Evolutionary conservation across 768 basidiomycete genomes (phyloP), one percentile per base, ranked within the genome.

Genomic region (Candolleomyces eurysporus): DNA sequence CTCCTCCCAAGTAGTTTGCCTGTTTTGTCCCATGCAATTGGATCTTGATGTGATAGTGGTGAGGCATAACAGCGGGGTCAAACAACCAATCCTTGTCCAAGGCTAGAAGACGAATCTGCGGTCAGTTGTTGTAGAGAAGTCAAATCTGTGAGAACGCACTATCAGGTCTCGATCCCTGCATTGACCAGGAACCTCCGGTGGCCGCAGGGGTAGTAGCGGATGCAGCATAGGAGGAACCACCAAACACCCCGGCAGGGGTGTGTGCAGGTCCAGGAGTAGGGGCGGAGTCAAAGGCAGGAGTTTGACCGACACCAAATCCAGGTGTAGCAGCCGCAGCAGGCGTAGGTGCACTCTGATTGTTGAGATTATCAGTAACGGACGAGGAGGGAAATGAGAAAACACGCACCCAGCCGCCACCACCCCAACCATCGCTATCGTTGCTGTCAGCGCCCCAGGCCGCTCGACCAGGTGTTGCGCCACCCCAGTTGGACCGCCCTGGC

Each of bases 311-410:
- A 26, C 67, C 68, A 53, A 71, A 69, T 26, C 72, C 76, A 53
- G 82, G 81, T 3, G 82, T 82, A 22, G 76, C 71, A 36, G 75
- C 79, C 32, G 78, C 77, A 52, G 77, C 80, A 17, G 84, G 85
- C 17, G 84, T 86, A 5, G 84, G 83, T 5, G 83, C 83, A 53
- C 80, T 76, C 78, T 81, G 56, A 45, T 21, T 50, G 55, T 50
- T 32, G 46, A 55, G 45, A 10, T 2, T 19, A 39, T 30, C 19
- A 39, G 31, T 42, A 39, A 10, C n/a, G 14, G 8, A 8, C 56
- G 48, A 61, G 16, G 62, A 30, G 53, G 53, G 54, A 48, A 40
- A 36, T 26, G 39, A 8, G 48, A 52, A 48, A 40, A 57, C 61
- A 42, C 65, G 69, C 62, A 67, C 75, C 64, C 64, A 65, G 61